A percentile compares a stretch with the other conserved stretches of the same genome.
Conservation (phyloP, 345 rosid species). For the Euphorbia lathyris region DNA sequence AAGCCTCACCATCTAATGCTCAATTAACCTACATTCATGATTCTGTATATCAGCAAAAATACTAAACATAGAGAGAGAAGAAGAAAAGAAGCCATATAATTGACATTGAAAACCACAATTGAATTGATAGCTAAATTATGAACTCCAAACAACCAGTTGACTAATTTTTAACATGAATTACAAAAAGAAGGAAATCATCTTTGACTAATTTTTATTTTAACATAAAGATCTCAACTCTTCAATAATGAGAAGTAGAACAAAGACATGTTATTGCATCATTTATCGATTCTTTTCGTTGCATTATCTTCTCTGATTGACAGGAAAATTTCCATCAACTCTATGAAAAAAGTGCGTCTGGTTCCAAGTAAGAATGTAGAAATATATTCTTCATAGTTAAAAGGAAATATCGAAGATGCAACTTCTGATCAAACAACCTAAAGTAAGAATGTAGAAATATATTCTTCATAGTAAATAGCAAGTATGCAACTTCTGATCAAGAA, state of each 20-base stretch:
- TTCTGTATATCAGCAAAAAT: slow-evolving; percentile 8
- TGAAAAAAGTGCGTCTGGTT: neutral
- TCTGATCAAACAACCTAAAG: neutral
- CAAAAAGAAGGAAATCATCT: neutral
- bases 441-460: too few relatives aligned
- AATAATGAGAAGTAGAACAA: neutral
- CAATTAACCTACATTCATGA: slow-evolving; percentile 40
- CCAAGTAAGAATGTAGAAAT: neutral
- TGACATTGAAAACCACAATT: neutral
- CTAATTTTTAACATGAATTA: neutral
- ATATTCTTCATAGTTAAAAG: neutral
- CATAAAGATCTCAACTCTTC: neutral
- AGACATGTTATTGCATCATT: neutral
- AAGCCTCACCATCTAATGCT: slow-evolving; percentile 58
- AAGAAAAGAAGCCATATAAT: neutral
- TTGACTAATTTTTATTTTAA: neutral
- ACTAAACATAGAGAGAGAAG: neutral
- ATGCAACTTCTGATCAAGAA: too few relatives aligned
- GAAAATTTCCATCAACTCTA: neutral
- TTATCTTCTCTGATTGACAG: neutral
- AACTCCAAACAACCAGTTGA: neutral
- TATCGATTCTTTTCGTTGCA: neutral
- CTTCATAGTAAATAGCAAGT: too few relatives aligned
- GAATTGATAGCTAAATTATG: neutral
- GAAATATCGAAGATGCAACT: neutral